A percentile compares a stretch with the other conserved stretches of the same genome.
Conservation (phyloP, 345 rosid species). For the Gossypium stocksii region DNA sequence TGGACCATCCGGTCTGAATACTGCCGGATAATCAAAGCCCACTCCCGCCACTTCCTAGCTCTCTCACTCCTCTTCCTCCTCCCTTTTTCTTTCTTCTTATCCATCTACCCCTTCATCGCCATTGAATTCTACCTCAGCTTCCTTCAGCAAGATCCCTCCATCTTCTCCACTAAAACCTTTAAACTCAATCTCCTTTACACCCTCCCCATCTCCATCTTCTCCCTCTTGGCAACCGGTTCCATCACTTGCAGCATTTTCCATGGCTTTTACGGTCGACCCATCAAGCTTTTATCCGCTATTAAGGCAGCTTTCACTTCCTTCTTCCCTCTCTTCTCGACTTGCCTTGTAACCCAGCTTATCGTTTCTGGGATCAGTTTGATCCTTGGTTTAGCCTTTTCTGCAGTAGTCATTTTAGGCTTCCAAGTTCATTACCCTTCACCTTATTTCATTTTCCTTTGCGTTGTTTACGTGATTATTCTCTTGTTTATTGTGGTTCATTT, state of each 20-base stretch:
- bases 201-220: constrained; percentile 30
- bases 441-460: constrained; percentile 18
- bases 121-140: constrained; percentile 23
- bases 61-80: constrained; percentile 79
- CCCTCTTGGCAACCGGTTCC: constrained; percentile 50
- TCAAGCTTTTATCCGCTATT: constrained; percentile 53
- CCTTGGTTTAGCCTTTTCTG: constrained; percentile 24
- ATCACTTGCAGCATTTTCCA: constrained; percentile 62
- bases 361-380: constrained; percentile 22
- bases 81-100: constrained; percentile 53
- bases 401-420: constrained; percentile 22
- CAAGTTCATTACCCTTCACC: constrained; percentile 34
- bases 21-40: constrained; percentile 60
- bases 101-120: constrained; percentile 40
- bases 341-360: constrained; percentile 25
- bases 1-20: constrained; percentile 48
- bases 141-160: constrained; percentile 1
- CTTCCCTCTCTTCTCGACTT: constrained; percentile 45
- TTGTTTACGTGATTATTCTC: constrained; percentile 14
- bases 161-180: constrained; percentile 4
- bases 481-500: constrained; percentile 25
- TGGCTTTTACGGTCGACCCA: constrained; percentile 79
- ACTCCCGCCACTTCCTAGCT: constrained; percentile 85
- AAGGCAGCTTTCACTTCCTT: constrained; percentile 49
- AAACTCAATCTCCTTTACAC: constrained; percentile 29